Percentiles rank a stretch among this genome's conserved stretches.
Conservation (phyloP, 192 early-diverging fungal genomes). For the Backusella westeae region DNA sequence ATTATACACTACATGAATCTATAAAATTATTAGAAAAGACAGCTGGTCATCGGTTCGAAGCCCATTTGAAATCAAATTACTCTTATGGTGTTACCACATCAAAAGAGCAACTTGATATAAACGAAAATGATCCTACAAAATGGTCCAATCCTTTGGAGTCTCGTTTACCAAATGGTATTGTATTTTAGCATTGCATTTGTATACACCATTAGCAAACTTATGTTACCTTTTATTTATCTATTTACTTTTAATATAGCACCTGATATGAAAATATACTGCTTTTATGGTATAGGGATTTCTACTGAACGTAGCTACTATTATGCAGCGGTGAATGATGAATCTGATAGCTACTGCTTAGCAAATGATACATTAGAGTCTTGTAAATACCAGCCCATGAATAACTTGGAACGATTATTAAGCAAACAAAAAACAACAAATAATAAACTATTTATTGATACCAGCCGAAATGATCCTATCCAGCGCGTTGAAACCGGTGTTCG, state of each 20-base stretch:
- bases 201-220: not conserved
- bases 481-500: conserved; percentile 70
- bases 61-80: conserved; percentile 57
- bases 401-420: not conserved
- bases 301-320: conserved; percentile 90
- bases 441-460: conserved; percentile 47
- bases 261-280: conserved; percentile 76
- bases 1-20: conserved; percentile 40
- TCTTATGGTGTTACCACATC: conserved; percentile 63
- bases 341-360: not conserved
- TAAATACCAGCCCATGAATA: not conserved
- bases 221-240: not conserved
- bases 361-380: not conserved
- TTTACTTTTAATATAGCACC: conserved; percentile 45
- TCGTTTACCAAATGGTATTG: conserved; percentile 24
- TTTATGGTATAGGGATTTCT: conserved; percentile 78
- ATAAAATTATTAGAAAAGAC: conserved; percentile 55
- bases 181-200: not conserved
- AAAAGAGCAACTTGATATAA: conserved; percentile 55
- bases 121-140: conserved; percentile 57
- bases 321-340: conserved; percentile 31
- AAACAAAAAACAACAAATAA: not conserved
- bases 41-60: conserved; percentile 46
- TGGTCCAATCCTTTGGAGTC: conserved; percentile 85
- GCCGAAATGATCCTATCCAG: conserved; percentile 54